Evolutionary conservation across 192 early-diverging fungal genomes (phyloP), one percentile per base, ranked within the genome.

Genomic region (Mortierella hygrophila): DNA sequence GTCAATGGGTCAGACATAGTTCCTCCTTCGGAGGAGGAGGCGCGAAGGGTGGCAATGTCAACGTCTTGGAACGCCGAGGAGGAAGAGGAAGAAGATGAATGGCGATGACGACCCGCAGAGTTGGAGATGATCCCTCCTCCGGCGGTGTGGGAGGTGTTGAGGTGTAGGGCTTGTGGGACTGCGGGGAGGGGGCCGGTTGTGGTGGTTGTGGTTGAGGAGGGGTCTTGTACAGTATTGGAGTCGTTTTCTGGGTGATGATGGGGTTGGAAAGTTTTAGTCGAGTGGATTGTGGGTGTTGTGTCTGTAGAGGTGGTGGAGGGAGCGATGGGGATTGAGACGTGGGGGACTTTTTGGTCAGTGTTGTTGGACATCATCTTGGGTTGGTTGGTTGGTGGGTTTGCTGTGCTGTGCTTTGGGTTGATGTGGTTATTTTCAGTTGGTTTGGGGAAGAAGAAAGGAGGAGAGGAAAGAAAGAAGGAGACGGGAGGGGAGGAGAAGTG

Each of bases 351-450:
- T 35, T 65, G 60, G 29, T 65, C 60, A 8, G 60, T 65, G 29
- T 65, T 65, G 29, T 65, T 65, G 60, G 60, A 65, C 60, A 65
- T 65, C 60, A 65, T 65, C 60, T 65, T 32, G 26, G 6, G 29
- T 15, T 65, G 35, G 35, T 35, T 60, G 55, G 55, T 60, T 60
- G 47, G 13, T 44, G 42, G 13, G 11, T 13, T 46, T 46, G 44
- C 44, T 46, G 10, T 46, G 44, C 11, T 46, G 13, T 26, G n/a
- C 8, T 60, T 8, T 29, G 9, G n/a, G 2, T 60, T 60, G 54
- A 21, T 55, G n/a, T 18, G 55, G n/a, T 3, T 60, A n/a, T 23
- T n/a, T 32, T 35, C n/a, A 6, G 35, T 57, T 37, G 74, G 38
- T 68, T 41, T 55, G 52, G 18, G 71, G 47, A 2, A 42, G 49